Base-by-base conservation (phyloP, 2,329 filamentous ascomycete species). In the Monosporascus cannonballus region DNA sequence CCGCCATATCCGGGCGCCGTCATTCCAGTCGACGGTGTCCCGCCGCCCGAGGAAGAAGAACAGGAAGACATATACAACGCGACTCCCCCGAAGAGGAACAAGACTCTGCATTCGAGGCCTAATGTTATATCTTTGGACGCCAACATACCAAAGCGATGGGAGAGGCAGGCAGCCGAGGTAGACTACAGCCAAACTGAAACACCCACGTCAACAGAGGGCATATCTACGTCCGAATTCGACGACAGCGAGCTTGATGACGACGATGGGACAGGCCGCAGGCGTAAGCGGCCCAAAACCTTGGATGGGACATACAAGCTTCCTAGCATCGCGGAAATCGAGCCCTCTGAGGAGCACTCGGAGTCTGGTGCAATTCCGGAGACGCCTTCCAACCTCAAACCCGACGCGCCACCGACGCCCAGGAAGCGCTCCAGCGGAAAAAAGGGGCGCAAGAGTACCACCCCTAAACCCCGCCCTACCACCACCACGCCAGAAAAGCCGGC, bases 271-370 rank as follows among this genome's bases (percentile, higher is more conserved):
- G 27, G 15, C 11, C 47, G 8, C 11, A 22, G 18, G 54, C 61
- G 57, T 34, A 51, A 47, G 46, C 39, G 54, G 2, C 25, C 24
- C 20, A 3, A 47, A 22, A 48, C 50, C 41, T 24, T 27, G 4
- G 53, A 53, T 51, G 4, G 27, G 37, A 25, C 18, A 7, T 39
- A 30, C 41, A 14, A 11, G 27, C n/a, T 8, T 11, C 18, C 22
- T 9, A 42, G 39, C 6, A 37, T 17, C 39, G n/a, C 50, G 30
- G 56, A 39, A 4, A 52, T 52, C 6, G 54, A 57, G 14, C 25
- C 50, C 14, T 38, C 50, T 3, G 61, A 65, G 46, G 63, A 65
- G 49, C 60, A 58, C 56, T 63, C 61, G 20, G 63, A 65, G 54
- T 47, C 41, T 5, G 53, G 55, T 51, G 63, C 63, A n/a, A 61